These are phyloP conservation scores for Wickerhamiella spandovensis DNA, from an alignment of 805 yeast genomes.

Conservation along the genomic window DNA sequence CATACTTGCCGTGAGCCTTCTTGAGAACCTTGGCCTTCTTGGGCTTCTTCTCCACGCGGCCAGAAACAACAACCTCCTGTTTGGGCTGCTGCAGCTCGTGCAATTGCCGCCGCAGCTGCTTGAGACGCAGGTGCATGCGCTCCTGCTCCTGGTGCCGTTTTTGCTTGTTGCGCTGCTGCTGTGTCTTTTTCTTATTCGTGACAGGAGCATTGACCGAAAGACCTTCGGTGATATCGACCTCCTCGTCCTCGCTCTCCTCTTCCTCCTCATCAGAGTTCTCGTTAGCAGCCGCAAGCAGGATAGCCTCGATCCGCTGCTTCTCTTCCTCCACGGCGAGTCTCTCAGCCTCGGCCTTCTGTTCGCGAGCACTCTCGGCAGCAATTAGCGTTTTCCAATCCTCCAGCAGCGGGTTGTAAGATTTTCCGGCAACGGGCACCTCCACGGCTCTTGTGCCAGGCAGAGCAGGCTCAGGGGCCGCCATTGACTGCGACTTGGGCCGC, in stretches of 20 bases:
- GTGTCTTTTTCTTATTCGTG: constrained; percentile 56
- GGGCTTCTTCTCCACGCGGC: constrained; percentile 16
- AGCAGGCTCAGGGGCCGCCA: constrained; percentile 14
- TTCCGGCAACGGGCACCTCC: constrained; percentile 63
- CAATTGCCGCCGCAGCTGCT: constrained; percentile 46
- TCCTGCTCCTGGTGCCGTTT: constrained; percentile 39
- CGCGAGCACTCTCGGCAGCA: constrained; percentile 48
- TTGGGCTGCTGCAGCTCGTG: constrained; percentile 33
- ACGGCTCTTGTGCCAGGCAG: constrained; percentile 21
- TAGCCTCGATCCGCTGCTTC: constrained; percentile 45
- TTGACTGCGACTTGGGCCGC: constrained; percentile 3
- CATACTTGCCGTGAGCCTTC: constrained; percentile 30
- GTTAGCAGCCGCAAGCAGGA: constrained; percentile 53
- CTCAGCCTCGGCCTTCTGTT: constrained; percentile 53
- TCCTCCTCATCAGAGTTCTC: constrained; percentile 16
- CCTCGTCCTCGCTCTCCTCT: constrained; percentile 20
- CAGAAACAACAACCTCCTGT: constrained; percentile 7
- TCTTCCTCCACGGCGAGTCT: constrained; percentile 49
- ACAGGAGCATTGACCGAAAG: constrained; percentile 66
- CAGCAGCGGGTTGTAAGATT: constrained; percentile 81
- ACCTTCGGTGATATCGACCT: constrained; percentile 20
- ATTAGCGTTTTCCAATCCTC: constrained; percentile 71
- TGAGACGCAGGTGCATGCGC: constrained; percentile 42
- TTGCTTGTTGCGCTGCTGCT: constrained; percentile 57
- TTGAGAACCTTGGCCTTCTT: constrained; percentile 29